Percentiles rank a stretch among this genome's conserved stretches.
phyloP scores from a whole-genome alignment of 1,284 basidiomycete species.

The Cutaneotrichosporon sp. region DNA sequence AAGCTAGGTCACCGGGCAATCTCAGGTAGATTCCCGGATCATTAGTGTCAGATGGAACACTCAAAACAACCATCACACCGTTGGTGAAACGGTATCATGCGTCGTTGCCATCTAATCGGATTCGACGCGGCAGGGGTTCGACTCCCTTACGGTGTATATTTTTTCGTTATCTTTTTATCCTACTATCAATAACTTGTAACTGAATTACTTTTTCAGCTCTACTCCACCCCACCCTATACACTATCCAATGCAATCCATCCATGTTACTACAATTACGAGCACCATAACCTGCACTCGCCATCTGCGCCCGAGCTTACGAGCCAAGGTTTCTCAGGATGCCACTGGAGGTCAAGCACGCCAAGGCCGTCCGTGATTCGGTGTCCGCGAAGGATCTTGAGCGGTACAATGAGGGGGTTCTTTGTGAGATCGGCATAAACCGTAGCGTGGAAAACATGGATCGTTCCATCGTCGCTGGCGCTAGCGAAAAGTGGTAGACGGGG shows the following conservation, averaged over 20 bases:
- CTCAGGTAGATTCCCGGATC: too few relatives aligned
- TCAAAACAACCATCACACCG: too few relatives aligned
- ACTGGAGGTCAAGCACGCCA: slow-evolving; percentile 85
- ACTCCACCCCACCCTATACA: too few relatives aligned
- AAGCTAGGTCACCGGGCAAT: too few relatives aligned
- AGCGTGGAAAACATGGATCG: slow-evolving; percentile 94
- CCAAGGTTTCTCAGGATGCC: slow-evolving; percentile 91
- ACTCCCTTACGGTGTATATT: too few relatives aligned
- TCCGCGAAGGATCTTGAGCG: slow-evolving; percentile 90
- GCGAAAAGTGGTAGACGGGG: slow-evolving; percentile 94
- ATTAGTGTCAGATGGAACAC: too few relatives aligned
- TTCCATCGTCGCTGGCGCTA: slow-evolving; percentile 92
- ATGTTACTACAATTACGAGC: slow-evolving; percentile 18
- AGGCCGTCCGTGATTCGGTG: slow-evolving; percentile 80
- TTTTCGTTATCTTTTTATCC: too few relatives aligned
- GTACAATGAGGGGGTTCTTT: slow-evolving; percentile 94
- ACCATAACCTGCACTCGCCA: slow-evolving; percentile 83
- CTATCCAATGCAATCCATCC: not conserved
- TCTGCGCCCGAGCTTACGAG: slow-evolving; percentile 90
- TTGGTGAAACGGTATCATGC: too few relatives aligned
- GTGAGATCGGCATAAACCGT: slow-evolving; percentile 91
- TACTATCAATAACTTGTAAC: too few relatives aligned
- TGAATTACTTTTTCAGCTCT: too few relatives aligned
- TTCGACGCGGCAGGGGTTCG: too few relatives aligned
- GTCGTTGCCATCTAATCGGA: too few relatives aligned